A percentile compares a stretch with the other conserved stretches of the same genome.
Evolutionary conservation across 495 filamentous ascomycete genomes (phyloP).

Genomic region (Lophium mytilinum): DNA sequence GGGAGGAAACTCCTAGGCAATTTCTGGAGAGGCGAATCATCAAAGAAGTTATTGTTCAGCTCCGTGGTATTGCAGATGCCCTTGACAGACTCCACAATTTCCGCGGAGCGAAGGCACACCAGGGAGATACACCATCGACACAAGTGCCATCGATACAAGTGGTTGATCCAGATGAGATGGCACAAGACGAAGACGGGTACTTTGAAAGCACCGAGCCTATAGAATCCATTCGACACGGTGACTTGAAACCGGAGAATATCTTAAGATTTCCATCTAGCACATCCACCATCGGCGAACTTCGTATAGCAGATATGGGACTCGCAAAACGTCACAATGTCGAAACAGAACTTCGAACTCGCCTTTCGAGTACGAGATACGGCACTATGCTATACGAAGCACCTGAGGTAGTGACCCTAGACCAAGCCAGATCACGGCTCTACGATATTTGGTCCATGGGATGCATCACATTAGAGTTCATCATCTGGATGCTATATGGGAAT

Average conservation of each 20-base stretch:
- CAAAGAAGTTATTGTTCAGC: too few relatives aligned
- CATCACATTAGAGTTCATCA: background rate
- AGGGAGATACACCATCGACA: background rate
- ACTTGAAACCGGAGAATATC: background rate
- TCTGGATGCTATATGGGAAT: background rate
- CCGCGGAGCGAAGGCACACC: background rate
- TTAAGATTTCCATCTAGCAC: background rate
- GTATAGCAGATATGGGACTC: background rate
- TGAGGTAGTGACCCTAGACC: too few relatives aligned
- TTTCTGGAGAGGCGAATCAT: background rate
- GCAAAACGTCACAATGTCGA: background rate
- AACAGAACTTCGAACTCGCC: background rate
- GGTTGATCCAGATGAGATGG: too few relatives aligned
- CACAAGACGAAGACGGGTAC: too few relatives aligned
- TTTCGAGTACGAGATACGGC: background rate
- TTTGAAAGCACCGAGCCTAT: too few relatives aligned
- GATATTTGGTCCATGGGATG: background rate
- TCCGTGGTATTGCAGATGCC: background rate
- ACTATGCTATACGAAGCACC: background rate
- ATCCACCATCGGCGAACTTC: background rate
- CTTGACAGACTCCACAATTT: background rate
- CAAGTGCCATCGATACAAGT: too few relatives aligned
- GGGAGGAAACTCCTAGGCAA: background rate
- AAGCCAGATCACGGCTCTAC: background rate
- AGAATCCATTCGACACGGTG: background rate